Evolutionary conservation across 179 eudicot species (phyloP).

Genomic region (Silene vulgaris): DNA sequence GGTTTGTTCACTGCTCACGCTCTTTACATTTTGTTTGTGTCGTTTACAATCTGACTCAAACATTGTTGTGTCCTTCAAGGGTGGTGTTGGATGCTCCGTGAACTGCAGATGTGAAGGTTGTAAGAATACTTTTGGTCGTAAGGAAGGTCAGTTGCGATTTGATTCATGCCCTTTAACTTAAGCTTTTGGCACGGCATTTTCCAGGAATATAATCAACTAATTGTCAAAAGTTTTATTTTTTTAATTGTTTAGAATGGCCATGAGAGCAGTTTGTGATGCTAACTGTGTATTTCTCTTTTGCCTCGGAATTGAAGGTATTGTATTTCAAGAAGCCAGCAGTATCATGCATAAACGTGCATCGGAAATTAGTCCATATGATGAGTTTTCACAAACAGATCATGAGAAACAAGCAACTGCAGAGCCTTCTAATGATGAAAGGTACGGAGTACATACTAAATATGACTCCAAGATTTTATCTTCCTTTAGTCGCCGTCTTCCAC

Average conservation of each 20-base stretch:
- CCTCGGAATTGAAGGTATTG: slow-evolving; percentile 20
- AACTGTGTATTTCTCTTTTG: not conserved
- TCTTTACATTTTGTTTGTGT: not conserved
- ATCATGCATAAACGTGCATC: slow-evolving; percentile 12
- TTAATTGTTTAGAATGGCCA: not conserved
- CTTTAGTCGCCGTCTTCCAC: too few relatives aligned
- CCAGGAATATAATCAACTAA: not conserved
- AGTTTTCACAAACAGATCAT: slow-evolving; percentile 15
- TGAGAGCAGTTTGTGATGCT: too few relatives aligned
- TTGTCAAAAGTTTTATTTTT: not conserved
- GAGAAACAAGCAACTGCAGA: slow-evolving; percentile 24
- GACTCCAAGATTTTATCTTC: not conserved
- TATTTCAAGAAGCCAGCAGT: slow-evolving; percentile 20
- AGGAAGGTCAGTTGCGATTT: slow-evolving; percentile 43
- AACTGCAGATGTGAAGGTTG: slow-evolving; percentile 78
- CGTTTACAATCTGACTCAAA: slow-evolving; percentile 15
- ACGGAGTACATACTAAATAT: not conserved
- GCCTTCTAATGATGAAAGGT: slow-evolving; percentile 24
- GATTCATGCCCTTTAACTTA: not conserved
- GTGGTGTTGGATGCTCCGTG: slow-evolving; percentile 69
- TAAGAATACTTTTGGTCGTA: slow-evolving; percentile 54
- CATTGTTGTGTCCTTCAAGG: slow-evolving; percentile 28
- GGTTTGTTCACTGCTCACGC: slow-evolving; percentile 25
- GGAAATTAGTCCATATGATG: slow-evolving; percentile 11
- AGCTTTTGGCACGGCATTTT: not conserved